phyloP scores from a whole-genome alignment of 495 filamentous ascomycete genomes.

The Hypomontagnella submonticulosa region DNA sequence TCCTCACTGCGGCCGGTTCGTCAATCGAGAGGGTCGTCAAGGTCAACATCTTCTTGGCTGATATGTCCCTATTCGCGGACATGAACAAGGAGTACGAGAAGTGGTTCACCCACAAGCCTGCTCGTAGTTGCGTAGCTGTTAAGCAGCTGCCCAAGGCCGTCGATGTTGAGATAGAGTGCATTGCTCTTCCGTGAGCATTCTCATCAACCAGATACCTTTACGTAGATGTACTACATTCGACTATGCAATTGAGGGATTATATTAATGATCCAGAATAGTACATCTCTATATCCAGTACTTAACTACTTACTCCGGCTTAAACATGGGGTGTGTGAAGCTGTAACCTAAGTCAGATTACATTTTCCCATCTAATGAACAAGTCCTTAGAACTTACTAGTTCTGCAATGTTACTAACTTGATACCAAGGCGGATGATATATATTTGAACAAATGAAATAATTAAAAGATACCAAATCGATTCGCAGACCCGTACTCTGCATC shows the following conservation, averaged over 20 bases:
- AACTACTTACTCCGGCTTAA: neutral
- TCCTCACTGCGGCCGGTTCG: constrained; percentile 82
- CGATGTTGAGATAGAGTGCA: constrained; percentile 92
- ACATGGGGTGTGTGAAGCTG: neutral
- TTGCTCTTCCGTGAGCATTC: constrained; percentile 70
- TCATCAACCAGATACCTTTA: neutral
- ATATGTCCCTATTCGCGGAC: constrained; percentile 84
- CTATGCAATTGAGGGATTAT: constrained; percentile 5
- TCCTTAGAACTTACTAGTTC: no score
- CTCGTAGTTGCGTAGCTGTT: constrained; percentile 92
- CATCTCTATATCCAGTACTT: neutral
- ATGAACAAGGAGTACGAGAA: constrained; percentile 92
- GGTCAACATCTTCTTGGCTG: constrained; percentile 82
- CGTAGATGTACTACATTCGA: constrained; percentile 8
- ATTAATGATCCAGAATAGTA: neutral
- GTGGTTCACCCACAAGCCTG: constrained; percentile 88
- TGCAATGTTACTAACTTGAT: no score
- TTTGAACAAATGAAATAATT: no score
- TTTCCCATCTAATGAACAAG: no score
- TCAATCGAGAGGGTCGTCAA: constrained; percentile 80
- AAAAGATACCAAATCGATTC: no score
- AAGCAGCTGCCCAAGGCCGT: constrained; percentile 90
- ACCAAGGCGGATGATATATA: no score
- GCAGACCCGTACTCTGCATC: neutral
- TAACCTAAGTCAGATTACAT: no score